A percentile compares a stretch with the other conserved stretches of the same genome.
Conservation (phyloP, 192 early-diverging fungal species). For the Coemansia sp. region DNA sequence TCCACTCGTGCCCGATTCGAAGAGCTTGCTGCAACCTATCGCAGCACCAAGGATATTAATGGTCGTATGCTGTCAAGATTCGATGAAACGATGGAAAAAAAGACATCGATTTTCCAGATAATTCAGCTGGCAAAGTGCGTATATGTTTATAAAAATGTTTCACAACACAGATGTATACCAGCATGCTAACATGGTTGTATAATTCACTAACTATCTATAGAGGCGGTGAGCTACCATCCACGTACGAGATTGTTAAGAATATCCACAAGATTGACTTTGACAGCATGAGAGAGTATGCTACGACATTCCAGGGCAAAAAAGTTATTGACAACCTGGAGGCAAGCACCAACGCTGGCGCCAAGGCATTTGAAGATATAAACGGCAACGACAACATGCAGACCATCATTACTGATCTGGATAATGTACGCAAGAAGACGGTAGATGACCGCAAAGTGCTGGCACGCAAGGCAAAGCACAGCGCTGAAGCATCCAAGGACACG, state of each 20-base stretch:
- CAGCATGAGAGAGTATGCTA: constrained; percentile 34
- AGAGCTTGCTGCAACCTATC: constrained; percentile 46
- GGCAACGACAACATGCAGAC: constrained; percentile 34
- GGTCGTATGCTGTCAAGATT: constrained; percentile 22
- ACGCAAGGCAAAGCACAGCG: constrained; percentile 24
- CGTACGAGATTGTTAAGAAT: constrained; percentile 14
- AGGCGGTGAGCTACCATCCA: constrained; percentile 33
- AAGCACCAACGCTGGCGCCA: constrained; percentile 20
- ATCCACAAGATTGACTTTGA: constrained; percentile 32
- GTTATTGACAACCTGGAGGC: constrained; percentile 39
- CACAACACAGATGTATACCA: neutral
- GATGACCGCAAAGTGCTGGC: constrained; percentile 44
- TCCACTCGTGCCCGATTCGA: constrained; percentile 50
- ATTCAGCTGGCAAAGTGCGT: constrained; percentile 23
- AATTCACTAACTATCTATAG: neutral
- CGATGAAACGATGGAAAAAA: constrained; percentile 21
- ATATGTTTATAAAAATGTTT: neutral
- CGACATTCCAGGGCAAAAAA: constrained; percentile 41
- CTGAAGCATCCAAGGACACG: constrained; percentile 14
- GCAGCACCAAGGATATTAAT: constrained; percentile 22
- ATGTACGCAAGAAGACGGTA: constrained; percentile 25
- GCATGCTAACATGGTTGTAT: neutral
- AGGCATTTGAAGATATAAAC: constrained; percentile 41
- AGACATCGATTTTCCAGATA: constrained; percentile 22
- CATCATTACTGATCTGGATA: constrained; percentile 28